Conservation (phyloP, 1,284 basidiomycete species). For the Stygiomarasmius scandens region DNA sequence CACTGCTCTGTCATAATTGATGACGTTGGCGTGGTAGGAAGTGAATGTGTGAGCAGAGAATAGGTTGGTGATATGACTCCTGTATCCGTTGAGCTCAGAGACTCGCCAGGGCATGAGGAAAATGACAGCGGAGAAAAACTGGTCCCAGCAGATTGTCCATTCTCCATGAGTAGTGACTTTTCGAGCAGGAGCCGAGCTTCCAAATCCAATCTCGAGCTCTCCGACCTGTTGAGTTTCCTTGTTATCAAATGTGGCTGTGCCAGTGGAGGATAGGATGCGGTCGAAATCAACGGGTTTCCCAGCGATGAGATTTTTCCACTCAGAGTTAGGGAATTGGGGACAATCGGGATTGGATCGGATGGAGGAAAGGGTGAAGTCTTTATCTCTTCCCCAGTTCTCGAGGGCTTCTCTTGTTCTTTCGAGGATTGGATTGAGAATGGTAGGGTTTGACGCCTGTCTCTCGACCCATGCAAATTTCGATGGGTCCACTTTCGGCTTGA, state of each 20-base stretch:
- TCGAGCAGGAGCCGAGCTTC: not conserved
- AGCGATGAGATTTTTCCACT: too few species aligned
- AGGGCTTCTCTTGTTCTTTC: too few species aligned
- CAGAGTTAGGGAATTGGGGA: too few species aligned
- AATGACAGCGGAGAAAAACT: not conserved
- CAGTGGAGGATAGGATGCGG: too few species aligned
- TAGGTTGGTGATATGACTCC: not conserved
- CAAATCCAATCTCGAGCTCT: not conserved
- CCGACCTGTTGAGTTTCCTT: not conserved
- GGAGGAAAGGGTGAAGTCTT: too few species aligned
- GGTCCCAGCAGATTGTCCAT: not conserved
- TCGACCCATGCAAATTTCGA: too few species aligned
- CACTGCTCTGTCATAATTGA: conserved; percentile 3
- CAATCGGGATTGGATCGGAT: too few species aligned
- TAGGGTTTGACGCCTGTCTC: too few species aligned
- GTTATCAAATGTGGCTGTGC: not conserved
- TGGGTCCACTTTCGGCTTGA: too few species aligned
- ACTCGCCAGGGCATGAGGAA: not conserved
- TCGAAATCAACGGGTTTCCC: too few species aligned
- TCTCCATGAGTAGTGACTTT: not conserved
- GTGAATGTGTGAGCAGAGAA: not conserved
- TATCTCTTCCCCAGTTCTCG: too few species aligned
- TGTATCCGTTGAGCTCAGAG: not conserved
- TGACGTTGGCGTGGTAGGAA: not conserved
- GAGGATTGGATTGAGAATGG: too few species aligned